Evolutionary conservation across 2,329 filamentous ascomycete genomes (phyloP), one percentile per base, ranked within the genome.

Genomic region (Aspergillus sp.): DNA sequence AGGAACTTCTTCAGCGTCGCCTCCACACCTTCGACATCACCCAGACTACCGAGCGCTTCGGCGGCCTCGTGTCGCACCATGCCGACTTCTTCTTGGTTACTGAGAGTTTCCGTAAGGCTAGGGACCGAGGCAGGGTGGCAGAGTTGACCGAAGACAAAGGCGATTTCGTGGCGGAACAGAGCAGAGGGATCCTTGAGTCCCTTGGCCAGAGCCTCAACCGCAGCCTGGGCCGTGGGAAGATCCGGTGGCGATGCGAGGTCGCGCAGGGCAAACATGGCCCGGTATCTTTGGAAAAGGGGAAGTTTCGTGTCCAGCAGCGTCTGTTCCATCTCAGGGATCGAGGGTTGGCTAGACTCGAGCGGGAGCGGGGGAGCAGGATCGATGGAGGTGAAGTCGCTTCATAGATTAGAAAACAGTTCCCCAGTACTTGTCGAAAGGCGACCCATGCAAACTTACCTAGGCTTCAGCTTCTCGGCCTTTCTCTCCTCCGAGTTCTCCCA

Each of bases 41-140:
- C 95, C 29, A 99, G 80, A 66, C 92, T 96, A 21, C 94, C 94
- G 21, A 99, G 83, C 20, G 94, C 94, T 76, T 99, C 94, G 1
- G 95, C 94, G 45, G 94, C 95, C 76, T 99, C 94, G 68, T 99
- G 94, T 52, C 94, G 87, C 52, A 99, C 94, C 94, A 99, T 99
- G 66, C 92, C 91, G 20, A 85, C 88, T 76, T 99, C 94, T 50
- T 89, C 79, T 45, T 83, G 76, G 70, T 99, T 81, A 64, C 88
- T 88, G 54, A 99, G 79, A 1, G 89, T 86, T 47, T 83, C 84
- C 14, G 88, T 88, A 53, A 99, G 82, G 54, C 90, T 90, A 3
- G 94, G 92, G 61, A 99, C 97, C 1, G 91, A 96, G n/a, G 93
- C 93, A 1, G 94, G 94, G 68, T 99, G 94, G 50, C 89, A 91